phyloP scores from a whole-genome alignment of 2,329 filamentous ascomycete species.

The Penicillium expansum region DNA sequence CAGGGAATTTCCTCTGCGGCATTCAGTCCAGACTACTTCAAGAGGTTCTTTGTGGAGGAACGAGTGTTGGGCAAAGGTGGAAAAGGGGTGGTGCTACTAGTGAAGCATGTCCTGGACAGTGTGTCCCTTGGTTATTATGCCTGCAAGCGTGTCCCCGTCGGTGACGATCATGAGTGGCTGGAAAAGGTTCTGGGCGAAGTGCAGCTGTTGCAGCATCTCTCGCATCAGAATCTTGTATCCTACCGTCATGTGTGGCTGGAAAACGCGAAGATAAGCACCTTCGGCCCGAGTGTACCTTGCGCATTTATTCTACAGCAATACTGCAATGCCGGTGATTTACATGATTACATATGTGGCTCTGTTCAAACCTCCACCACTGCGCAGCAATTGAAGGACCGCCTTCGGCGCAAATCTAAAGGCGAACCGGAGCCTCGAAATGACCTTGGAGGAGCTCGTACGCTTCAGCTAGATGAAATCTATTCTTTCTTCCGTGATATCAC shows the following conservation, averaged over 20 bases:
- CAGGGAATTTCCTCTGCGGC: conserved; percentile 80
- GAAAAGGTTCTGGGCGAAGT: conserved; percentile 94
- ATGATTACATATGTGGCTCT: conserved; percentile 77
- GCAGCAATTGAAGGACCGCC: conserved; percentile 82
- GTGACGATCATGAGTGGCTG: conserved; percentile 91
- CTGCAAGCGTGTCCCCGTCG: conserved; percentile 94
- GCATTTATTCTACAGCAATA: conserved; percentile 98
- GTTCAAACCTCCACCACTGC: conserved; percentile 63
- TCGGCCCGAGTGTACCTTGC: conserved; percentile 87
- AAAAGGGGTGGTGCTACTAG: conserved; percentile 91
- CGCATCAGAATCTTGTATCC: conserved; percentile 91
- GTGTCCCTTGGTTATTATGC: conserved; percentile 88
- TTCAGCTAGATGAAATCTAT: conserved; percentile 88
- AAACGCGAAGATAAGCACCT: conserved; percentile 76
- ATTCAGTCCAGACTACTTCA: conserved; percentile 90
- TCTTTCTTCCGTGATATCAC: conserved; percentile 96
- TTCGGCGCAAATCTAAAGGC: conserved; percentile 77
- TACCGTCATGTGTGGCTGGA: conserved; percentile 98
- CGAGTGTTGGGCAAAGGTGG: conserved; percentile 82
- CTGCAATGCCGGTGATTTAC: conserved; percentile 88
- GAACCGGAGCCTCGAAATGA: conserved; percentile 62
- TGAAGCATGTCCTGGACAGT: conserved; percentile 86
- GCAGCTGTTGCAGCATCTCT: conserved; percentile 83
- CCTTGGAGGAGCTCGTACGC: conserved; percentile 52
- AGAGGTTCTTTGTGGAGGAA: conserved; percentile 88